Evolutionary conservation across 148 eudicot genomes (phyloP).

Genomic region (Arctostaphylos glauca): DNA sequence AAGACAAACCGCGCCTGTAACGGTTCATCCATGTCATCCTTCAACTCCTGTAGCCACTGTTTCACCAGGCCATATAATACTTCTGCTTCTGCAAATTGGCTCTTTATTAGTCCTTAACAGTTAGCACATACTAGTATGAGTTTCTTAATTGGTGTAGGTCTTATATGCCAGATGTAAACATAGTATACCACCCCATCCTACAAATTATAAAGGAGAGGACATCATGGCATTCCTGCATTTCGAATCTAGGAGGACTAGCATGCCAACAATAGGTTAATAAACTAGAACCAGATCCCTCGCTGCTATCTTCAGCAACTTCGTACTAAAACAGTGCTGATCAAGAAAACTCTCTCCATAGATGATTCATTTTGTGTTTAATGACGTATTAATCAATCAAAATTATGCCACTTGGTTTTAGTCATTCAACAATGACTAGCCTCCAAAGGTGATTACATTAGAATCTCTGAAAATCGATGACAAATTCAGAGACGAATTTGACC

Average conservation of each 20-base stretch:
- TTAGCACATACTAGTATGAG: neutral
- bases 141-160: neutral
- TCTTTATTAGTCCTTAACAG: conserved; percentile 11
- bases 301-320: neutral
- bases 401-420: neutral
- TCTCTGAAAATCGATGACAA: neutral
- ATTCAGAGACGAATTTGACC: conserved; percentile 35
- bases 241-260: neutral
- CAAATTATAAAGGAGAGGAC: neutral
- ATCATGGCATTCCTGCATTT: neutral
- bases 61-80: conserved; percentile 51
- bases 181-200: neutral
- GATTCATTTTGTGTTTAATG: neutral
- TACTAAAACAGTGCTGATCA: neutral
- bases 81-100: conserved; percentile 45
- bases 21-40: conserved; percentile 43
- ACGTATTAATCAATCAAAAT: neutral
- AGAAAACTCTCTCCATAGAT: neutral
- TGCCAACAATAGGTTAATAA: neutral
- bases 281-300: neutral
- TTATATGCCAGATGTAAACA: neutral
- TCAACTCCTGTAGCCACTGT: conserved; percentile 68
- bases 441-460: neutral
- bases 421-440: neutral
- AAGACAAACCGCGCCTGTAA: conserved; percentile 58